Conservation (phyloP, 257 asterid species). For the Nicotiana knightiana region DNA sequence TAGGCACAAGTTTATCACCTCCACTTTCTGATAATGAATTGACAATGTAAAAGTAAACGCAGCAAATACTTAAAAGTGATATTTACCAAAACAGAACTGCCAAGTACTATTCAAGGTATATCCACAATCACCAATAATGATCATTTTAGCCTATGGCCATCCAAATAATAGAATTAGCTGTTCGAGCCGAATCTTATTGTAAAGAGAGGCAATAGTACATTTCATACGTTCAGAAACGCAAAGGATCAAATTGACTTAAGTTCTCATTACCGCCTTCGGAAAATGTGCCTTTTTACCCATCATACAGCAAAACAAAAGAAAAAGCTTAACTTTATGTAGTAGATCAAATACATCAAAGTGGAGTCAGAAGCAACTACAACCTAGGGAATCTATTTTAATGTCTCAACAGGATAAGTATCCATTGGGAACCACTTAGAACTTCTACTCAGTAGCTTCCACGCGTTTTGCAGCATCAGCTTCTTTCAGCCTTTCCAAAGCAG, state of each 20-base stretch:
- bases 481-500: constrained; percentile 58
- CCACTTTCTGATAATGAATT: background rate
- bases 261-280: background rate
- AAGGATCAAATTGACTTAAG: background rate
- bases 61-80: background rate
- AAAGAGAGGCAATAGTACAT: background rate
- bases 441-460: constrained; percentile 55
- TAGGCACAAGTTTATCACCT: background rate
- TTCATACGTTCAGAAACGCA: background rate
- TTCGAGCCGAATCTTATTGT: background rate
- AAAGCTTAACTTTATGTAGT: background rate
- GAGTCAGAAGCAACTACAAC: background rate
- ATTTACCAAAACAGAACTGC: background rate
- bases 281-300: background rate
- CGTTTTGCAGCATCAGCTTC: constrained; percentile 50
- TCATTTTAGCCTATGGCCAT: background rate
- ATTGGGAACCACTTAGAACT: background rate
- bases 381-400: background rate
- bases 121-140: background rate
- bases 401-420: background rate
- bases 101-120: background rate
- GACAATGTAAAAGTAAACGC: background rate
- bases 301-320: background rate
- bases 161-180: background rate
- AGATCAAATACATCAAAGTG: background rate